phyloP scores from a whole-genome alignment of 768 basidiomycete genomes.

The Phaffia tasmanica region DNA sequence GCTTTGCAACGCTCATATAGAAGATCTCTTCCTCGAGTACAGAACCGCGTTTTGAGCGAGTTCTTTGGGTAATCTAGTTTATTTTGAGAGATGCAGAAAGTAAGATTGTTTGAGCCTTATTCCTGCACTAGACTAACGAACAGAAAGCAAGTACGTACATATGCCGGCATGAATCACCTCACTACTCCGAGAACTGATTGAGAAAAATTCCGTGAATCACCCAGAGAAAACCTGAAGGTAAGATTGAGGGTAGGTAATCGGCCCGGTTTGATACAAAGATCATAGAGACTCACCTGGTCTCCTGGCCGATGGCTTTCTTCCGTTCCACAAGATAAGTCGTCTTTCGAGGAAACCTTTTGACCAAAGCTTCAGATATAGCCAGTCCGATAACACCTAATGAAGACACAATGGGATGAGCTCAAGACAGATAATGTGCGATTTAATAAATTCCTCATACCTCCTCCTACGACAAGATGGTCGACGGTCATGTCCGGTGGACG shows the following conservation, averaged over 20 bases:
- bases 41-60: conserved; percentile 75
- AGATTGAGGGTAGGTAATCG: too few species aligned
- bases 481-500: conserved; percentile 40
- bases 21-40: conserved; percentile 71
- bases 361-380: conserved; percentile 67
- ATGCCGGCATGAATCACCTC: conserved; percentile 86
- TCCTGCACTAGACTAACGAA: neutral
- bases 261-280: neutral
- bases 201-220: too few species aligned
- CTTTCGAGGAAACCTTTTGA: conserved; percentile 51
- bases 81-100: conserved; percentile 31
- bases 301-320: conserved; percentile 62
- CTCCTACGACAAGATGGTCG: conserved; percentile 80
- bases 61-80: conserved; percentile 52
- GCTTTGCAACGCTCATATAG: conserved; percentile 64
- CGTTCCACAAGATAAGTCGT: conserved; percentile 75
- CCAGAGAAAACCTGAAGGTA: too few species aligned
- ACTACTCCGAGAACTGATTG: conserved; percentile 70
- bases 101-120: conserved; percentile 14
- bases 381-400: conserved; percentile 61
- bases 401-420: conserved; percentile 31
- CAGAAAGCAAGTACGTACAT: neutral
- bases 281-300: conserved; percentile 65
- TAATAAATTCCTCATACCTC: conserved; percentile 45
- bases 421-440: neutral